A percentile compares a stretch with the other conserved stretches of the same genome.
These are phyloP conservation scores for Pseudopithomyces maydicus DNA, from an alignment of 2,329 filamentous ascomycete species.

Conservation along the genomic window DNA sequence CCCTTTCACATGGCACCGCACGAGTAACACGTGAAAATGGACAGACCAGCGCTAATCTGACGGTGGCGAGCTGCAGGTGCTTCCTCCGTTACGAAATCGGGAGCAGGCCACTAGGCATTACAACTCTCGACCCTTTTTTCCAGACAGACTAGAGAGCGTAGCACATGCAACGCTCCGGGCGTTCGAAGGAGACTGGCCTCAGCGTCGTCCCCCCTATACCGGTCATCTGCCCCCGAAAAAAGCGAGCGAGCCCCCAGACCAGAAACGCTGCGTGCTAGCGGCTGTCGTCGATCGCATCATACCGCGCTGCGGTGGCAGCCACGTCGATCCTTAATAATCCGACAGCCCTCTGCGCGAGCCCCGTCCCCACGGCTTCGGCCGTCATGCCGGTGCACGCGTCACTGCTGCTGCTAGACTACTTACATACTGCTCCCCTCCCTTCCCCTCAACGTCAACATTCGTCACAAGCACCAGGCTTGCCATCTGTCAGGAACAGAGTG, in stretches of 20 bases:
- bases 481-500: neutral
- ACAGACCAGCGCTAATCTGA: neutral
- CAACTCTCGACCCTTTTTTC: neutral
- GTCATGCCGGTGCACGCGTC: neutral
- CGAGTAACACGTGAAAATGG: conserved; percentile 5
- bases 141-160: neutral
- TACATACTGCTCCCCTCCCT: too few species aligned
- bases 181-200: neutral
- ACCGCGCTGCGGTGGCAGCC: neutral
- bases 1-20: conserved; percentile 1
- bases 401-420: too few species aligned
- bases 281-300: neutral
- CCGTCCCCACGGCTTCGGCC: neutral
- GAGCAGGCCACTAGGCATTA: neutral
- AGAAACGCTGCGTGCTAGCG: neutral
- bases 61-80: neutral
- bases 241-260: neutral
- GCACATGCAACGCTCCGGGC: neutral
- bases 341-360: neutral
- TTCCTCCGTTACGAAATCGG: neutral
- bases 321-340: neutral
- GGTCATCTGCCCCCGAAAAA: neutral
- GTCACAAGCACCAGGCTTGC: neutral
- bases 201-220: neutral
- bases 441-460: neutral